Evolutionary conservation across 1,139 yeast species (phyloP).

Genomic region (Saccharomyces hybrid): DNA sequence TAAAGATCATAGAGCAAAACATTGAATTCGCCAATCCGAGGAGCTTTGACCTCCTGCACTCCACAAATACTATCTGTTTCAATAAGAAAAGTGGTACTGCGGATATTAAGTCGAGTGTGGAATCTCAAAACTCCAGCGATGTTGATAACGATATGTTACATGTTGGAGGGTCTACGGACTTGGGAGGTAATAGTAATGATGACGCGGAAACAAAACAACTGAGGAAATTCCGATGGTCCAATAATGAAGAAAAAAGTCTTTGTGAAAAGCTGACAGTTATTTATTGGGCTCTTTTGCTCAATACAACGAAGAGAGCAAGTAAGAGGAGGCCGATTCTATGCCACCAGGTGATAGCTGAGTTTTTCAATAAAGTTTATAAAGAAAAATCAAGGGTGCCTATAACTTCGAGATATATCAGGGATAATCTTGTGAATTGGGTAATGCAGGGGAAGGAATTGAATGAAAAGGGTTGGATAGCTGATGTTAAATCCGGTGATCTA

Average conservation of each 20-base stretch:
- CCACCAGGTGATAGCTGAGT: neutral
- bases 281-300: neutral
- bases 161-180: neutral
- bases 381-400: neutral
- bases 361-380: neutral
- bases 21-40: neutral
- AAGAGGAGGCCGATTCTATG: neutral
- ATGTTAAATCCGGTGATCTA: neutral
- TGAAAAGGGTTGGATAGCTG: neutral
- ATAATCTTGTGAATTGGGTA: neutral
- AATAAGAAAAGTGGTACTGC: neutral
- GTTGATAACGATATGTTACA: neutral
- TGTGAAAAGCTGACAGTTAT: neutral
- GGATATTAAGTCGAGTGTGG: neutral
- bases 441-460: neutral
- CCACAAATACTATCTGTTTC: neutral
- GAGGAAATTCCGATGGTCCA: neutral
- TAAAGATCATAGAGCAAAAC: neutral
- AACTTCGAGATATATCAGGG: neutral
- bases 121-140: neutral
- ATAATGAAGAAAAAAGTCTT: neutral
- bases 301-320: neutral
- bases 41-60: neutral
- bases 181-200: neutral
- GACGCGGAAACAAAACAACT: neutral